Conservation (phyloP, 2,329 filamentous ascomycete genomes). For the Ophiocordyceps camponoti-floridani region DNA sequence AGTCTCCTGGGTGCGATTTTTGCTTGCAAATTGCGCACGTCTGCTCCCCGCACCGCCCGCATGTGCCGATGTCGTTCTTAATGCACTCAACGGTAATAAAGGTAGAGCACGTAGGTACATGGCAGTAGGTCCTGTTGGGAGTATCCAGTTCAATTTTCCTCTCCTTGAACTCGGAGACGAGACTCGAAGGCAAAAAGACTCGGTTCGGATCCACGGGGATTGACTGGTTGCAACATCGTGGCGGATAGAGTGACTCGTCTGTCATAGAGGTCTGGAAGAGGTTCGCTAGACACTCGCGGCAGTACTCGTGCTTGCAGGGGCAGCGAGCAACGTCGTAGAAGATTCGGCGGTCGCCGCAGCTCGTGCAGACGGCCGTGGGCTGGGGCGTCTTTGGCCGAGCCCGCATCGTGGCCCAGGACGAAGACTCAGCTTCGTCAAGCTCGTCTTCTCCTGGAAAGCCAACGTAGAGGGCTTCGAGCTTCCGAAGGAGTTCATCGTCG, state of each 20-base stretch:
- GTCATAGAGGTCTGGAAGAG: conserved; percentile 22
- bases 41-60: conserved; percentile 17
- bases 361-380: background rate
- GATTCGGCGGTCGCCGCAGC: background rate
- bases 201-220: conserved; percentile 17
- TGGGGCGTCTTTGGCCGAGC: background rate
- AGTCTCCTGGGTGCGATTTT: conserved; percentile 25
- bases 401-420: background rate
- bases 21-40: conserved; percentile 35
- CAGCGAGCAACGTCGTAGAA: conserved; percentile 1
- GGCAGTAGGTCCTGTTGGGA: conserved; percentile 31
- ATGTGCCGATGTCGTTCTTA: conserved; percentile 16
- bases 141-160: conserved; percentile 32
- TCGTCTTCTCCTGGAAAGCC: background rate
- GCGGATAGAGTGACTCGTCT: conserved; percentile 34
- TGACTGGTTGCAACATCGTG: conserved; percentile 26
- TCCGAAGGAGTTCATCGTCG: background rate
- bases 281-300: conserved; percentile 22
- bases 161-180: conserved; percentile 15
- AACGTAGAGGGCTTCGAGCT: background rate
- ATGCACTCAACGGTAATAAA: conserved; percentile 24
- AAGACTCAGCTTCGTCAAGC: background rate
- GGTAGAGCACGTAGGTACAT: conserved; percentile 18
- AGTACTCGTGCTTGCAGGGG: conserved; percentile 31
- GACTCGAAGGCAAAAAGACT: conserved; percentile 13